Evolutionary conservation across 208 protist genomes (phyloP), one percentile per base, ranked within the genome.

Genomic region (Trypanosoma grayi): DNA sequence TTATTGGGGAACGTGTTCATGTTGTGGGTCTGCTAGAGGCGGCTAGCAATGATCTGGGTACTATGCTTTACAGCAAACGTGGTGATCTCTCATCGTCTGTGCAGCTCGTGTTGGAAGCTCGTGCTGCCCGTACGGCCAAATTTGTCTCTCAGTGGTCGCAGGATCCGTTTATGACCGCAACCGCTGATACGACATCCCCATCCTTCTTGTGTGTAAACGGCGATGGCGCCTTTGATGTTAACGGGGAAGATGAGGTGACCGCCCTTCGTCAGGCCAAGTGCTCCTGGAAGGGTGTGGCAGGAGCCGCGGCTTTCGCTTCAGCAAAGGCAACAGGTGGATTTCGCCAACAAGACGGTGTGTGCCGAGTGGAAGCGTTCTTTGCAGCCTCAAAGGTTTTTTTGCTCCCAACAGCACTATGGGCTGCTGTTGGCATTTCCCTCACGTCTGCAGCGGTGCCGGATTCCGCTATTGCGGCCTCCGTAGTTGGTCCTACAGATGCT

Each of bases 71-170:
- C 28, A 44, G 14, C 44, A 61, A 43, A 41, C 30, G 51, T 27
- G 22, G 34, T 13, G 8, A 39, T 51, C 10, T 5, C 18, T 28
- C 61, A 10, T 60, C 61, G 6, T 20, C 31, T 40, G 25, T 7
- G 31, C 57, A 63, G 10, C 0, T 72, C 39, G 13, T 72, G 8
- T 16, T 72, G 1, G 46, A 72, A 27, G 57, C 51, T 13, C 66
- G 66, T 30, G 30, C 57, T 11, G 57, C 63, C 28, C 43, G 24
- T 34, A 72, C 58, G 0, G 48, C 67, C 4, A 54, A 45, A 7
- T 56, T 72, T 45, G 39, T 70, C 22, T 66, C 81, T 31, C 53
- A 53, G n/a, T 71, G 46, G 47, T 79, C 73, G 53, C 61, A 79
- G 13, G 61, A 76, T 24, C 44, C 53, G 6, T 65, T 70, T 1